Percentiles rank a stretch among this genome's conserved stretches.
phyloP scores from a whole-genome alignment of 441 rosid species.

The Lepidium campestre region DNA sequence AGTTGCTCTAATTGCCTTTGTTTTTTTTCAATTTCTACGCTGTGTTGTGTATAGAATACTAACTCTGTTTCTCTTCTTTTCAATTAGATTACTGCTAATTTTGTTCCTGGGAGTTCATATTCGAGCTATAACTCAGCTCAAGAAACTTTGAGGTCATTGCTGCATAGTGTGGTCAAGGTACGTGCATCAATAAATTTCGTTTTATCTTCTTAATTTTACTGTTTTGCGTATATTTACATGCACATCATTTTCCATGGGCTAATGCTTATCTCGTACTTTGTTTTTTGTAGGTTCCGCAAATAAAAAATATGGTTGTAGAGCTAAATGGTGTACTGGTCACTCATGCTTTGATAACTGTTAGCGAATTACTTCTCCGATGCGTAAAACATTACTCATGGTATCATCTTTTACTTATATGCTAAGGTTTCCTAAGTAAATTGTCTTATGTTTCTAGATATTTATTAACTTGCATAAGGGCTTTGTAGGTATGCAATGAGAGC shows the following conservation, averaged over 20 bases:
- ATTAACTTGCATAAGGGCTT: slow-evolving; percentile 2
- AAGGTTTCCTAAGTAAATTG: background rate
- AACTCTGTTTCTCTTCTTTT: slow-evolving; percentile 18
- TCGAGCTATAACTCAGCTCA: slow-evolving; percentile 89
- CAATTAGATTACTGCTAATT: slow-evolving; percentile 61
- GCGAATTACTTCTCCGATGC: slow-evolving; percentile 68
- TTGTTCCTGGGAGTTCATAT: slow-evolving; percentile 83
- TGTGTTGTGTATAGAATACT: slow-evolving; percentile 10
- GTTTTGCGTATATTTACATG: slow-evolving; percentile 2
- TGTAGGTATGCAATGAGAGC: slow-evolving; percentile 93
- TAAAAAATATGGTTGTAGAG: slow-evolving; percentile 84
- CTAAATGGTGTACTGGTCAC: slow-evolving; percentile 90
- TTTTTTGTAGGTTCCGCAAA: slow-evolving; percentile 67
- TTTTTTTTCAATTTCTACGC: slow-evolving; percentile 12
- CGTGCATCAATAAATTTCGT: slow-evolving; percentile 13
- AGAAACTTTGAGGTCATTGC: slow-evolving; percentile 82
- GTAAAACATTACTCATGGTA: slow-evolving; percentile 96
- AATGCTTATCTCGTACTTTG: slow-evolving; percentile 16
- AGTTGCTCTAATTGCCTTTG: background rate
- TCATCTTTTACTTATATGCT: background rate
- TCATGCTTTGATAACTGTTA: slow-evolving; percentile 86
- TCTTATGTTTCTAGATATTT: slow-evolving; percentile 1
- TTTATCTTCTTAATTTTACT: slow-evolving; percentile 2
- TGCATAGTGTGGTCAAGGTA: slow-evolving; percentile 96
- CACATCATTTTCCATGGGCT: background rate